phyloP scores from a whole-genome alignment of 176 grass and related monocot genomes.

The Triticum monococcum region DNA sequence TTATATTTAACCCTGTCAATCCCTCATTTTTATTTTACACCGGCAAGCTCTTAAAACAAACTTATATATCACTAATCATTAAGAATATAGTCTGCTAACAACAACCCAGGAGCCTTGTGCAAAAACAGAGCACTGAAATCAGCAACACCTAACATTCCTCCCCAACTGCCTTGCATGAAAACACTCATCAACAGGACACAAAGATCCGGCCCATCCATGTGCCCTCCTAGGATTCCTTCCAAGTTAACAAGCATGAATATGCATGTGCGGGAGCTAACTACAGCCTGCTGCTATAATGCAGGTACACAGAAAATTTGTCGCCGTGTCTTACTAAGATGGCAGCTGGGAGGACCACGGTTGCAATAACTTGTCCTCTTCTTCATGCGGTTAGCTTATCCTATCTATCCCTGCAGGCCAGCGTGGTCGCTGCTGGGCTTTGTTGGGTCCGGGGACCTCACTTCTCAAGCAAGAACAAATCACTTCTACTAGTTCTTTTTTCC shows the following conservation, averaged over 20 bases:
- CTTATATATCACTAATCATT: not conserved
- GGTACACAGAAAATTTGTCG: slow-evolving; percentile 2
- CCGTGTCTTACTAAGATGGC: slow-evolving; percentile 7
- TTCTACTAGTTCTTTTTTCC: not conserved
- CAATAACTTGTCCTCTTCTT: slow-evolving; percentile 9
- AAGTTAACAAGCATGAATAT: not conserved
- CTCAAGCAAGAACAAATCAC: not conserved
- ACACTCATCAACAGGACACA: not conserved
- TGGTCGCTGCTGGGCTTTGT: slow-evolving; percentile 9
- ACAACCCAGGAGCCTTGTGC: not conserved
- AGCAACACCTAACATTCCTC: slow-evolving; percentile 14
- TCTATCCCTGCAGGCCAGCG: slow-evolving; percentile 4
- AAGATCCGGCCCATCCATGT: slow-evolving; percentile 12
- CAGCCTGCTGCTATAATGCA: slow-evolving; percentile 31
- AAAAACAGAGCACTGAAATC: slow-evolving; percentile 1
- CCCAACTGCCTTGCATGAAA: slow-evolving; percentile 6
- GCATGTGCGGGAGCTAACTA: not conserved
- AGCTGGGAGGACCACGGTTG: slow-evolving; percentile 20
- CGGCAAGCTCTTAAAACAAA: not conserved
- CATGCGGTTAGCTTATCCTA: slow-evolving; percentile 8
- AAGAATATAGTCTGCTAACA: not conserved
- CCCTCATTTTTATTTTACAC: not conserved
- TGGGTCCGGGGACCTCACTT: not conserved
- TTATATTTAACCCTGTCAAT: not conserved
- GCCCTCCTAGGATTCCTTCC: slow-evolving; percentile 24